These are phyloP conservation scores for Rhodamnia rubescens DNA, from an alignment of 345 rosid species.

Conservation along the genomic window DNA sequence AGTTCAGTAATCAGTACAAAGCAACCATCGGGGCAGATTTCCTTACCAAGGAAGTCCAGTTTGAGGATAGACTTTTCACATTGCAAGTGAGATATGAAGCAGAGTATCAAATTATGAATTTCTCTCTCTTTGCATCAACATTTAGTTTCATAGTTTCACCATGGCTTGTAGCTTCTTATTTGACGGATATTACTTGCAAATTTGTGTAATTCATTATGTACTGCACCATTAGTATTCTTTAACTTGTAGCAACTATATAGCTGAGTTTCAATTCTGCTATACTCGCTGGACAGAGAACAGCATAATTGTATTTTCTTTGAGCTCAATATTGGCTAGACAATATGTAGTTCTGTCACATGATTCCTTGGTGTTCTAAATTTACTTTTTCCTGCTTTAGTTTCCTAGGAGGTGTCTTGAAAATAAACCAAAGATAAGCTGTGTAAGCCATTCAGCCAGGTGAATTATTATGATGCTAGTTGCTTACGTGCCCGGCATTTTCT, in stretches of 20 bases:
- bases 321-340: neutral
- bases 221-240: neutral
- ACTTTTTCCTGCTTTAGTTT: neutral
- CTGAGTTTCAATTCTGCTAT: neutral
- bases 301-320: neutral
- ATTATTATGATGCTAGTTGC: neutral
- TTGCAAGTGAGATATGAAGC: constrained; percentile 43
- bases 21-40: constrained; percentile 96
- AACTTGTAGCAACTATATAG: neutral
- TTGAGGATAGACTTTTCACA: constrained; percentile 83
- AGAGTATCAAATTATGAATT: neutral
- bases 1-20: constrained; percentile 88
- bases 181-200: neutral
- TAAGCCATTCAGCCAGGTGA: neutral
- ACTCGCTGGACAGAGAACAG: neutral
- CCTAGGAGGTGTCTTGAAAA: neutral
- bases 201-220: neutral
- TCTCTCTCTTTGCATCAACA: neutral
- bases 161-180: neutral
- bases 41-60: constrained; percentile 80
- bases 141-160: neutral
- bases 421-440: neutral
- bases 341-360: neutral
- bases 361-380: neutral
- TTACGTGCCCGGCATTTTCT: neutral